Evolutionary conservation across 768 basidiomycete species (phyloP).

Genomic region (Suillus decipiens): DNA sequence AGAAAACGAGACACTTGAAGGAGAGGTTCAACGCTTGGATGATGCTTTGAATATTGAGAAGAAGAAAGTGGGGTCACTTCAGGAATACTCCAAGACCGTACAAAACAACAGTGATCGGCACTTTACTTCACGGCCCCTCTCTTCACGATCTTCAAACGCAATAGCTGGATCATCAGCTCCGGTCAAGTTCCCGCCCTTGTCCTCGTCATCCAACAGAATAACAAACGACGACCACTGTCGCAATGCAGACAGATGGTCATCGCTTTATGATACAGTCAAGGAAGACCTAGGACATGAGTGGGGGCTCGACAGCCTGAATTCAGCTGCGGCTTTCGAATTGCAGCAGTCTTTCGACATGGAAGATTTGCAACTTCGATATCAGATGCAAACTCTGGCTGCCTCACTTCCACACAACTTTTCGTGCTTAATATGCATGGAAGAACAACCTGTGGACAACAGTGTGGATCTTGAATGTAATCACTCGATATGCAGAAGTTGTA

Average conservation of each 20-base stretch:
- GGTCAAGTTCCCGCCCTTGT: conserved; percentile 18
- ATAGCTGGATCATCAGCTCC: conserved; percentile 20
- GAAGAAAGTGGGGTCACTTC: background rate
- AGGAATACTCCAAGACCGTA: background rate
- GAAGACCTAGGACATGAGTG: background rate
- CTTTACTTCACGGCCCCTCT: conserved; percentile 13
- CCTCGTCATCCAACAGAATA: conserved; percentile 21
- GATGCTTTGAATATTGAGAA: conserved; percentile 18
- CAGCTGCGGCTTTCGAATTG: conserved; percentile 27
- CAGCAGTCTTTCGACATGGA: conserved; percentile 45
- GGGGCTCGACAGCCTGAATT: conserved; percentile 15
- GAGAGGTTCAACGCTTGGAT: conserved; percentile 24
- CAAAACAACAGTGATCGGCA: background rate
- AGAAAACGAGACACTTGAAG: conserved; percentile 31
- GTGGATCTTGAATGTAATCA: conserved; percentile 53
- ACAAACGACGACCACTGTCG: conserved; percentile 14
- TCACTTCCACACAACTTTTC: conserved; percentile 41
- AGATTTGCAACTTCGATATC: conserved; percentile 36
- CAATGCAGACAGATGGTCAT: conserved; percentile 12
- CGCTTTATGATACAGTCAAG: background rate
- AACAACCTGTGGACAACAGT: conserved; percentile 42
- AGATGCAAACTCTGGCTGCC: conserved; percentile 33
- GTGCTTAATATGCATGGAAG: conserved; percentile 61
- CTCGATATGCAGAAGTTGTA: conserved; percentile 54
- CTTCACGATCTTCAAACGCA: conserved; percentile 20